Conservation (phyloP, 257 asterid genomes). For the Haberlea rhodopensis region DNA sequence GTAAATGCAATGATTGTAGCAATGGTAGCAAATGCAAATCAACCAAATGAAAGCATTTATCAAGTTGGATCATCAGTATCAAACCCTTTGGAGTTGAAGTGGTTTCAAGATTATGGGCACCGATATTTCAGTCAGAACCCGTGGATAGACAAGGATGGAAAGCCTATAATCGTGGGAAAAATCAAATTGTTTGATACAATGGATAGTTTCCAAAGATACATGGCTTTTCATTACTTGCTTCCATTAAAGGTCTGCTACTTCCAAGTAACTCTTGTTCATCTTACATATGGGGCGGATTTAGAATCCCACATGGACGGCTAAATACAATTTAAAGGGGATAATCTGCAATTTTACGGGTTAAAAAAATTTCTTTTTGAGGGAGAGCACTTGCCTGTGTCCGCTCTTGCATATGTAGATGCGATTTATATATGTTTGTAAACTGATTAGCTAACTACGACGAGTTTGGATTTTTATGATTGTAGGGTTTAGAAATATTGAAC, state of each 20-base stretch:
- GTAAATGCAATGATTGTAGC: constrained; percentile 85
- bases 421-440: not conserved
- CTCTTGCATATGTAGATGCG: too few relatives aligned
- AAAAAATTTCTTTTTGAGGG: too few relatives aligned
- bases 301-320: too few relatives aligned
- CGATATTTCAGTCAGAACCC: constrained; percentile 64
- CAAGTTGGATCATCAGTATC: constrained; percentile 76
- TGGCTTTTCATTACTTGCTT: constrained; percentile 59
- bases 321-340: too few relatives aligned
- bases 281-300: too few relatives aligned
- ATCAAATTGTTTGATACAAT: constrained; percentile 48
- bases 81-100: constrained; percentile 48
- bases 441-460: not conserved
- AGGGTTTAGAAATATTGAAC: constrained; percentile 71
- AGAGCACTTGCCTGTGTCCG: too few relatives aligned
- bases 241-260: constrained; percentile 64
- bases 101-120: constrained; percentile 47
- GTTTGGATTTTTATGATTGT: not conserved
- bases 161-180: constrained; percentile 62
- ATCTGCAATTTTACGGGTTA: too few relatives aligned
- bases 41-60: constrained; percentile 46
- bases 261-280: not conserved
- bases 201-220: constrained; percentile 64
- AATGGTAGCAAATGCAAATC: constrained; percentile 54
- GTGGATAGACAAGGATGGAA: constrained; percentile 73